Evolutionary conservation across 805 yeast genomes (phyloP).

Genomic region (Scheffersomyces coipomensis): DNA sequence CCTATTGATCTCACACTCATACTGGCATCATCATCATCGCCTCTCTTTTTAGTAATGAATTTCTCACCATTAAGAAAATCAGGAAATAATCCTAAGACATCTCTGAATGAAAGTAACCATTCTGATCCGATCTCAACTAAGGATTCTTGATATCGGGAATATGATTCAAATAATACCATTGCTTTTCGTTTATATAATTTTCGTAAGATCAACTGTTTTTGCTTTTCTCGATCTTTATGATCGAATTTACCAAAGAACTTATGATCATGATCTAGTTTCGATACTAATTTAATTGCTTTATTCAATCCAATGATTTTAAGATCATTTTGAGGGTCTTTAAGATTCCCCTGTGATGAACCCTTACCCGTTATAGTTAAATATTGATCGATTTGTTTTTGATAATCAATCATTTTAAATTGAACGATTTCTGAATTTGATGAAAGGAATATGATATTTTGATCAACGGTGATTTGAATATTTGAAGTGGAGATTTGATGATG

Average conservation of each 20-base stretch:
- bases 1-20: neutral
- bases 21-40: neutral
- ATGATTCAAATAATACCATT: constrained; percentile 27
- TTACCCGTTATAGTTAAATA: constrained; percentile 24
- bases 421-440: constrained; percentile 29
- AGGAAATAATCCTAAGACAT: constrained; percentile 36
- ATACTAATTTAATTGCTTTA: constrained; percentile 30
- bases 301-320: constrained; percentile 29
- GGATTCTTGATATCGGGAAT: constrained; percentile 35
- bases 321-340: constrained; percentile 27
- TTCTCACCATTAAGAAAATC: constrained; percentile 31
- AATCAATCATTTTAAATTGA: constrained; percentile 25
- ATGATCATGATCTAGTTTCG: constrained; percentile 21
- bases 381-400: constrained; percentile 36
- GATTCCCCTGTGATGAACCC: constrained; percentile 5
- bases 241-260: constrained; percentile 19
- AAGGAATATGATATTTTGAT: constrained; percentile 12
- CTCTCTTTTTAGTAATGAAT: neutral
- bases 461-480: constrained; percentile 15
- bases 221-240: constrained; percentile 17
- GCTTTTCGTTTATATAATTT: constrained; percentile 35
- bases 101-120: constrained; percentile 37
- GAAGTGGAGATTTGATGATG: constrained; percentile 29
- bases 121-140: constrained; percentile 39
- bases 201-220: constrained; percentile 32